These are phyloP conservation scores for Uncinocarpus reesii DNA, from an alignment of 2,329 filamentous ascomycete genomes.

Conservation along the genomic window DNA sequence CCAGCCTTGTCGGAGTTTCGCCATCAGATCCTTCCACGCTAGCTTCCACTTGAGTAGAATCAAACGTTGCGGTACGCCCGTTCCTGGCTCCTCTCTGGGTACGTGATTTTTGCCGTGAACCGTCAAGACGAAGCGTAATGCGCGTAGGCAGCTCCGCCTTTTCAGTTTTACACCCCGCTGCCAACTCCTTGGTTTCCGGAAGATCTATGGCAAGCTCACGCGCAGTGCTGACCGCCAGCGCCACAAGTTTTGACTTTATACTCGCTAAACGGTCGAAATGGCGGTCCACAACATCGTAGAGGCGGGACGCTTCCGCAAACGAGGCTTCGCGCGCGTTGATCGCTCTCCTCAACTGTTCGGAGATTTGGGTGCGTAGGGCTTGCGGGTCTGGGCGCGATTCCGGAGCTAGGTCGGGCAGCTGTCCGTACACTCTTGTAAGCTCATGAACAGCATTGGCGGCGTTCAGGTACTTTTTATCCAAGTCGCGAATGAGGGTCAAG, in stretches of 20 bases:
- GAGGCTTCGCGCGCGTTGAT: conserved; percentile 47
- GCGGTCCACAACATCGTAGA: conserved; percentile 49
- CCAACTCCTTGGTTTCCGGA: conserved; percentile 21
- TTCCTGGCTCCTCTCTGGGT: conserved; percentile 31
- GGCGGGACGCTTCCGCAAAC: conserved; percentile 46
- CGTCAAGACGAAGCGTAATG: conserved; percentile 36
- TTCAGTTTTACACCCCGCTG: conserved; percentile 23
- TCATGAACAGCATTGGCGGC: conserved; percentile 35
- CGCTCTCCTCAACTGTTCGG: conserved; percentile 45
- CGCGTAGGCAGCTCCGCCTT: conserved; percentile 28
- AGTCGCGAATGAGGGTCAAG: conserved; percentile 48
- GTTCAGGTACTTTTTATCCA: conserved; percentile 38
- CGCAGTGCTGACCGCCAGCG: conserved; percentile 46
- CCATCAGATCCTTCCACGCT: conserved; percentile 7
- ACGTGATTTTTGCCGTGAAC: conserved; percentile 18
- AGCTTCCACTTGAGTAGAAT: conserved; percentile 26
- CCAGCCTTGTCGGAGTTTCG: not conserved
- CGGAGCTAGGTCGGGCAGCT: conserved; percentile 42
- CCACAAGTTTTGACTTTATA: conserved; percentile 52
- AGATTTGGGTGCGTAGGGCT: conserved; percentile 47
- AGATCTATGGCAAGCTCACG: conserved; percentile 7
- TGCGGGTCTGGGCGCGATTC: conserved; percentile 43
- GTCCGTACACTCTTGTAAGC: conserved; percentile 35
- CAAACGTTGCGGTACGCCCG: conserved; percentile 28
- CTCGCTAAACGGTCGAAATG: conserved; percentile 48